A percentile compares a stretch with the other conserved stretches of the same genome.
These are phyloP conservation scores for Cryptomeria japonica DNA, from an alignment of 75 land plant genomes.

Conservation along the genomic window DNA sequence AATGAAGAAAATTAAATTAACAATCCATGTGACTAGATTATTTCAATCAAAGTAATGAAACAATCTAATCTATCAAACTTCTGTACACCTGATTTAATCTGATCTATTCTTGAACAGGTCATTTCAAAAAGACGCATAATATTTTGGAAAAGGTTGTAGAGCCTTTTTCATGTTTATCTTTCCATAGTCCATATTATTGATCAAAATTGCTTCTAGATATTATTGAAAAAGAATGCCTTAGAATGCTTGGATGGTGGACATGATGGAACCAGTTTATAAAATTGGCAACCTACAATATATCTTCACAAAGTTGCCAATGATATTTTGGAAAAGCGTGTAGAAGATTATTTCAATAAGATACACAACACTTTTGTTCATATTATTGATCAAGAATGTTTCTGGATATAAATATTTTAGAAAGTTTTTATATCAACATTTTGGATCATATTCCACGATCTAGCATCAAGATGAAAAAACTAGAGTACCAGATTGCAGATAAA, in stretches of 20 bases:
- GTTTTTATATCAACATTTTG: too few species aligned
- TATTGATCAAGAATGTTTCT: too few species aligned
- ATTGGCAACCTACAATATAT: neutral
- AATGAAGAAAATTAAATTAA: neutral
- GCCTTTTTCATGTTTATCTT: neutral
- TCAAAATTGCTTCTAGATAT: too few species aligned
- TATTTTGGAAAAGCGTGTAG: neutral
- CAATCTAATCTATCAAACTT: neutral
- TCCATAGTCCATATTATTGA: too few species aligned
- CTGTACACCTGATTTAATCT: neutral
- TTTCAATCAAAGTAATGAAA: neutral
- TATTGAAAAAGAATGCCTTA: neutral
- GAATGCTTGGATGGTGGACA: neutral
- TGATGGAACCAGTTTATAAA: neutral
- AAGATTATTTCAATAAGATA: too few species aligned
- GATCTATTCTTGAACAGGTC: too few species aligned
- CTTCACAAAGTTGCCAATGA: neutral
- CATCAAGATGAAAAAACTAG: too few species aligned
- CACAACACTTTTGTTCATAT: too few species aligned
- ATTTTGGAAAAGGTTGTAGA: neutral
- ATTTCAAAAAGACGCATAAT: too few species aligned
- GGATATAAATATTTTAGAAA: too few species aligned
- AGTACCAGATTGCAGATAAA: too few species aligned
- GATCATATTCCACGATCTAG: too few species aligned
- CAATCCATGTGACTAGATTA: neutral